These are phyloP conservation scores for Hibiscus syriacus DNA, from an alignment of 345 rosid species.

Conservation along the genomic window DNA sequence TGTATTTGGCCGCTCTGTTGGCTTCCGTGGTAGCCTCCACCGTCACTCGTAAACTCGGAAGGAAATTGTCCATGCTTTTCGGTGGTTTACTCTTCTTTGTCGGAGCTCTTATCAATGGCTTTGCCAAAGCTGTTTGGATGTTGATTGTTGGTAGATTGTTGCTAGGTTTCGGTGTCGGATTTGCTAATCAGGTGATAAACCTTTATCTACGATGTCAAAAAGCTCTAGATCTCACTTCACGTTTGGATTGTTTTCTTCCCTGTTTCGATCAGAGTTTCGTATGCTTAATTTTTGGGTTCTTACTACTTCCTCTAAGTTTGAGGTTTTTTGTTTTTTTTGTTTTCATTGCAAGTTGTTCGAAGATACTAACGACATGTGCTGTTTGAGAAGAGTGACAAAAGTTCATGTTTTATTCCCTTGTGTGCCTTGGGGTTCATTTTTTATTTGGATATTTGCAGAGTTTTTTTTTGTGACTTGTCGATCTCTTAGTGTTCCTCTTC, in stretches of 20 bases:
- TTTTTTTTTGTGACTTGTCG: not conserved
- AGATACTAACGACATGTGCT: constrained; percentile 5
- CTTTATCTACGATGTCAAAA: not conserved
- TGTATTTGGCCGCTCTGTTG: constrained; percentile 76
- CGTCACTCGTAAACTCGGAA: constrained; percentile 67
- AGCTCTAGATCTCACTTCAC: not conserved
- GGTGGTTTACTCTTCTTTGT: constrained; percentile 77
- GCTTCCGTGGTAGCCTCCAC: constrained; percentile 74
- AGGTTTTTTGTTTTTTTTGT: constrained; percentile 16
- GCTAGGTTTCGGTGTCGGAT: constrained; percentile 96
- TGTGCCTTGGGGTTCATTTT: not conserved
- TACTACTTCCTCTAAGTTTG: not conserved
- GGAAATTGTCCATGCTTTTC: constrained; percentile 78
- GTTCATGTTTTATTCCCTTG: not conserved
- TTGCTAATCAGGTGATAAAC: constrained; percentile 76
- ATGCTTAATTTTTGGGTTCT: not conserved
- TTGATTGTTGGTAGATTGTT: constrained; percentile 77
- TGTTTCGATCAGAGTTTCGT: constrained; percentile 9
- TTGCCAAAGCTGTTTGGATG: constrained; percentile 82
- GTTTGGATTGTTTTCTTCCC: not conserved
- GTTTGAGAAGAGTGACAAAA: constrained; percentile 1
- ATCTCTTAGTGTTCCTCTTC: constrained; percentile 2
- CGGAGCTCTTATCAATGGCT: constrained; percentile 84
- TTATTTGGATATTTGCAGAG: not conserved
- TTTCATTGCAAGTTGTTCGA: constrained; percentile 2